These are phyloP conservation scores for Albophoma yamanashiensis DNA, from an alignment of 2,329 filamentous ascomycete genomes.

Conservation along the genomic window DNA sequence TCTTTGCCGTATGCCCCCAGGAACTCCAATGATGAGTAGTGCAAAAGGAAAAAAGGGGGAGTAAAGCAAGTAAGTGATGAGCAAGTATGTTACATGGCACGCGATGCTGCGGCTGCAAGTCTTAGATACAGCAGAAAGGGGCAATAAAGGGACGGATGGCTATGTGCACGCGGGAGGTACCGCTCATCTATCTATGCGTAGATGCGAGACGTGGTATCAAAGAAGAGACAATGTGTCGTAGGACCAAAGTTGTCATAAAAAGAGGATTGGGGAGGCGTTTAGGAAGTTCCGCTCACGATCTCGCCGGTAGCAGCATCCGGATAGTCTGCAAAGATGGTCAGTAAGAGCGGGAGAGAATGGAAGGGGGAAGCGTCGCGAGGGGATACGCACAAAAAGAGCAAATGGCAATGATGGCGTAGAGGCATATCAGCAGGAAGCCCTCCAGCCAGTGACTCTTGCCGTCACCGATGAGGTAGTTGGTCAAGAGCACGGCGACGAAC, in stretches of 20 bases:
- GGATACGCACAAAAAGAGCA: conserved; percentile 42
- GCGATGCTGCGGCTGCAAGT: neutral
- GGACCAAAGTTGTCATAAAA: neutral
- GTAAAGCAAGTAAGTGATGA: neutral
- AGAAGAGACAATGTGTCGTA: neutral
- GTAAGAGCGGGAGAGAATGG: neutral
- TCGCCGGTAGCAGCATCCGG: neutral
- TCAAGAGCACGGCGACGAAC: conserved; percentile 73
- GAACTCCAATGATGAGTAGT: neutral
- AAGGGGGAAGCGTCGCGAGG: too few species aligned
- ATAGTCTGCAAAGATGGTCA: neutral
- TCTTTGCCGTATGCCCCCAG: neutral
- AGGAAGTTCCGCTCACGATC: neutral
- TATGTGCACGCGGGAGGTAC: neutral
- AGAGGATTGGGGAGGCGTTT: neutral
- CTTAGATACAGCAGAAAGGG: neutral
- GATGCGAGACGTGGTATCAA: neutral
- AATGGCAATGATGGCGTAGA: conserved; percentile 70
- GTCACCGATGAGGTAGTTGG: conserved; percentile 78
- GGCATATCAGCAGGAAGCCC: conserved; percentile 62
- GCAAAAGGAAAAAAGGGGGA: neutral
- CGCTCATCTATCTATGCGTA: neutral
- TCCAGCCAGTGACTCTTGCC: conserved; percentile 78
- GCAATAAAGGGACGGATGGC: neutral
- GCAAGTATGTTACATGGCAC: neutral